A percentile compares a stretch with the other conserved stretches of the same genome.
Evolutionary conservation across 768 basidiomycete species (phyloP).

Genomic region (Boletus sensibilis): DNA sequence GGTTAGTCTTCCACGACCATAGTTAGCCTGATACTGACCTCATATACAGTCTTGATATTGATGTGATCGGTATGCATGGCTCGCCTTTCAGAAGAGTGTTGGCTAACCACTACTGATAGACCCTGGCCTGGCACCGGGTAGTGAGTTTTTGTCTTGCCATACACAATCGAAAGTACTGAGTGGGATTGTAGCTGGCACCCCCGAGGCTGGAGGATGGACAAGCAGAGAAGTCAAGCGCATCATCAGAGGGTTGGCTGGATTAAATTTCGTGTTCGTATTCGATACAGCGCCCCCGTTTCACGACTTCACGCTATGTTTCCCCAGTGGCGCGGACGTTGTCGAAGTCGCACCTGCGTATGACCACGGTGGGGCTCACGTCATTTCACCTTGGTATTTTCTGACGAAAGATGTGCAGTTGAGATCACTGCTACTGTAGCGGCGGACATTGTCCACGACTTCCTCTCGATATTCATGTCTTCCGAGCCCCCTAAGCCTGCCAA

Average conservation of each 20-base stretch:
- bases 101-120: constrained; percentile 39
- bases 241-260: constrained; percentile 71
- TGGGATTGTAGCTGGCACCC: constrained; percentile 63
- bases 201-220: constrained; percentile 85
- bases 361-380: constrained; percentile 16
- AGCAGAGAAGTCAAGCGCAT: constrained; percentile 79
- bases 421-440: constrained; percentile 45
- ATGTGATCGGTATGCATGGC: constrained; percentile 61
- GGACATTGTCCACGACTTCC: constrained; percentile 46
- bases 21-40: background rate
- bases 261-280: constrained; percentile 67
- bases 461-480: constrained; percentile 38
- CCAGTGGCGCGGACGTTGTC: constrained; percentile 26
- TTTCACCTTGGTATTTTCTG: background rate
- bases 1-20: constrained; percentile 30
- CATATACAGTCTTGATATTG: constrained; percentile 65
- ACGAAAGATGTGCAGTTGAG: constrained; percentile 27
- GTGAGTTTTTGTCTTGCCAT: constrained; percentile 40
- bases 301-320: background rate
- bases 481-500: constrained; percentile 22
- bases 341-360: constrained; percentile 30
- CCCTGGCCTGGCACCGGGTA: constrained; percentile 76
- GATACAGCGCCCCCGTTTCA: background rate
- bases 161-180: background rate
- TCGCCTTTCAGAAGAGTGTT: background rate